These are phyloP conservation scores for Epipyxis sp. DNA, from an alignment of 108 stramenopile species.

Conservation along the genomic window DNA sequence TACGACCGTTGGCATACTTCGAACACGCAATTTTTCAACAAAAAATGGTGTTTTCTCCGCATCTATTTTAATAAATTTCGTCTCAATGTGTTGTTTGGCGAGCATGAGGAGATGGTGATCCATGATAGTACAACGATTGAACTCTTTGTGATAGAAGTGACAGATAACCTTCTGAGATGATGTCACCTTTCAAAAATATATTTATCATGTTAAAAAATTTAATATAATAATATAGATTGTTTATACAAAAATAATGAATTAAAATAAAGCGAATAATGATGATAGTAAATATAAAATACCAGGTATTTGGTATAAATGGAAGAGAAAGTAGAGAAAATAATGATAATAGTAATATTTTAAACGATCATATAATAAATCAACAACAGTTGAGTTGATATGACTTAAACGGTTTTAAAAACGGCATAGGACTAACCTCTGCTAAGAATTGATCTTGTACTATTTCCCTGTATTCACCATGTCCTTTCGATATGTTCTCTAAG, in stretches of 20 bases:
- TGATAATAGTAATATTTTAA: too few relatives aligned
- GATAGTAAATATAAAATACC: too few relatives aligned
- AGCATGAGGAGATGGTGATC: slow-evolving; percentile 81
- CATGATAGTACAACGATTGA: slow-evolving; percentile 84
- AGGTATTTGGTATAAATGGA: too few relatives aligned
- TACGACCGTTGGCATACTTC: slow-evolving; percentile 42
- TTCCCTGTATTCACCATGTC: slow-evolving; percentile 88
- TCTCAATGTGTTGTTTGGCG: slow-evolving; percentile 66
- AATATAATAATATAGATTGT: too few relatives aligned
- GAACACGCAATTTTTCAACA: slow-evolving; percentile 63
- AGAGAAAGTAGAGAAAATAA: too few relatives aligned
- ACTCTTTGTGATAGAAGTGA: slow-evolving; percentile 94
- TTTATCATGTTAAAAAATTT: too few relatives aligned
- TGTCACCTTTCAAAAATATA: too few relatives aligned
- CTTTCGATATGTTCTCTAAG: slow-evolving; percentile 72
- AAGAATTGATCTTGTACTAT: slow-evolving; percentile 93
- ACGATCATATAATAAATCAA: too few relatives aligned
- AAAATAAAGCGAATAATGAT: too few relatives aligned
- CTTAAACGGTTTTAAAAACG: too few relatives aligned
- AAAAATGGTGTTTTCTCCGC: slow-evolving; percentile 96
- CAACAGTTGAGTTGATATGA: too few relatives aligned
- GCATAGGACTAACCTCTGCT: slow-evolving; percentile 73
- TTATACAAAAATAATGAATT: too few relatives aligned
- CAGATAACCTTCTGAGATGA: slow-evolving; percentile 67
- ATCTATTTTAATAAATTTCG: slow-evolving; percentile 84